A percentile compares a stretch with the other conserved stretches of the same genome.
phyloP scores from a whole-genome alignment of 768 basidiomycete genomes.

The Boletus coccyginus region DNA sequence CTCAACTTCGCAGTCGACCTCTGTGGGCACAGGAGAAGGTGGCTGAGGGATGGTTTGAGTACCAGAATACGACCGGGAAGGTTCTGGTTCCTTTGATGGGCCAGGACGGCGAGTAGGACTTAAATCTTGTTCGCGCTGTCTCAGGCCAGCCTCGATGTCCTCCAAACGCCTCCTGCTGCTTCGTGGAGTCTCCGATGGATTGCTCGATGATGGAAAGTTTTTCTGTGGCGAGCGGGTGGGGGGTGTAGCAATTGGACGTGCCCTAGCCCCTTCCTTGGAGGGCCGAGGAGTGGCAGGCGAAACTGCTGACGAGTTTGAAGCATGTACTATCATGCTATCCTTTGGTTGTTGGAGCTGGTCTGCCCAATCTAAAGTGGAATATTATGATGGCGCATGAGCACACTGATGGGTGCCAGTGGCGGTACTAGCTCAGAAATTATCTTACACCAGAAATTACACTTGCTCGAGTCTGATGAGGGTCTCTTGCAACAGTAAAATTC shows the following conservation, averaged over 20 bases:
- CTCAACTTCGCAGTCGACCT: conserved; percentile 20
- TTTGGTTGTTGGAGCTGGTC: conserved; percentile 20
- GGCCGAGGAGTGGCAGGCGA: not conserved
- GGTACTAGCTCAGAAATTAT: not conserved
- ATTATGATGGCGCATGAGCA: not conserved
- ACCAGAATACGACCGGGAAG: not conserved
- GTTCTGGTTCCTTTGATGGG: conserved; percentile 3
- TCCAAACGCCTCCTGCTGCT: conserved; percentile 10
- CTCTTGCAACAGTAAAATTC: conserved; percentile 42
- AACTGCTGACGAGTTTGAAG: not conserved
- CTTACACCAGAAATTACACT: conserved; percentile 41
- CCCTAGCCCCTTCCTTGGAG: not conserved
- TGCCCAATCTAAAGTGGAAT: conserved; percentile 31
- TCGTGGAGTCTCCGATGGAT: conserved; percentile 4
- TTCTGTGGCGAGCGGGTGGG: not conserved
- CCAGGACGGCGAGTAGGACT: conserved; percentile 7
- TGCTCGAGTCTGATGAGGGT: conserved; percentile 2
- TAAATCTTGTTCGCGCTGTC: conserved; percentile 11
- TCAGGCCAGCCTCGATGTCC: conserved; percentile 18
- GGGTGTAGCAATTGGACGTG: not conserved
- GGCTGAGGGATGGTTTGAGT: conserved; percentile 14
- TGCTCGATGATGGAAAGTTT: not conserved
- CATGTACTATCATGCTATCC: not conserved
- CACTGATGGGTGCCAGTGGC: not conserved
- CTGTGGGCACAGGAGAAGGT: conserved; percentile 27